These are phyloP conservation scores for Plicaturopsis crispa DNA, from an alignment of 768 basidiomycete genomes.

Conservation along the genomic window DNA sequence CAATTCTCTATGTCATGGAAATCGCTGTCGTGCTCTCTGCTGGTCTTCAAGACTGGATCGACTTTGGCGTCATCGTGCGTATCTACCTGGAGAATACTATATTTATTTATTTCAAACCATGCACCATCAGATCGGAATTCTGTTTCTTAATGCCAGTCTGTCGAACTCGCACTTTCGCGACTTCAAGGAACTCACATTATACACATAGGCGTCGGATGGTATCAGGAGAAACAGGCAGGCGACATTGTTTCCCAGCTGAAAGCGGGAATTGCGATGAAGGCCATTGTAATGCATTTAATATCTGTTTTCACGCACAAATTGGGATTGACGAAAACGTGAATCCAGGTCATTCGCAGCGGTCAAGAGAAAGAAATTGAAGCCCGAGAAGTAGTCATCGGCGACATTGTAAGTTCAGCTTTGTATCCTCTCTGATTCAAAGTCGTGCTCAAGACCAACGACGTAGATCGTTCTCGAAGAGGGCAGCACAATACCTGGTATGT, in stretches of 20 bases:
- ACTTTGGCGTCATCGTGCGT: constrained; percentile 40
- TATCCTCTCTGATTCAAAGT: neutral
- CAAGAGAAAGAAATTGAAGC: constrained; percentile 34
- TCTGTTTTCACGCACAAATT: neutral
- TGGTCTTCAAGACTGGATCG: constrained; percentile 39
- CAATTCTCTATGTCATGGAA: constrained; percentile 38
- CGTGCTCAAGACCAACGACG: neutral
- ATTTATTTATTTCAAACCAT: neutral
- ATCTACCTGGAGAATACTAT: neutral
- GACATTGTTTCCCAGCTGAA: constrained; percentile 42
- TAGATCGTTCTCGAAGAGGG: constrained; percentile 33
- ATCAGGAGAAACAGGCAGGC: constrained; percentile 29
- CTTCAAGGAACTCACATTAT: no score
- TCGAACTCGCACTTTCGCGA: no score
- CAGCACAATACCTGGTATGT: constrained; percentile 31
- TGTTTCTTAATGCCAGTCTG: constrained; percentile 36
- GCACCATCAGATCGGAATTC: constrained; percentile 24
- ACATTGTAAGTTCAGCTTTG: constrained; percentile 21
- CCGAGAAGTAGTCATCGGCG: constrained; percentile 35
- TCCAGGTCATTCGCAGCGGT: constrained; percentile 33
- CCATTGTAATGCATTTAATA: constrained; percentile 19
- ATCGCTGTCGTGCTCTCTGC: constrained; percentile 36
- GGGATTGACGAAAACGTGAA: no score
- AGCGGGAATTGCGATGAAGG: constrained; percentile 36
- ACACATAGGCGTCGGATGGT: constrained; percentile 29